Evolutionary conservation across 805 yeast genomes (phyloP).

Genomic region (Grigorovia jiainica): DNA sequence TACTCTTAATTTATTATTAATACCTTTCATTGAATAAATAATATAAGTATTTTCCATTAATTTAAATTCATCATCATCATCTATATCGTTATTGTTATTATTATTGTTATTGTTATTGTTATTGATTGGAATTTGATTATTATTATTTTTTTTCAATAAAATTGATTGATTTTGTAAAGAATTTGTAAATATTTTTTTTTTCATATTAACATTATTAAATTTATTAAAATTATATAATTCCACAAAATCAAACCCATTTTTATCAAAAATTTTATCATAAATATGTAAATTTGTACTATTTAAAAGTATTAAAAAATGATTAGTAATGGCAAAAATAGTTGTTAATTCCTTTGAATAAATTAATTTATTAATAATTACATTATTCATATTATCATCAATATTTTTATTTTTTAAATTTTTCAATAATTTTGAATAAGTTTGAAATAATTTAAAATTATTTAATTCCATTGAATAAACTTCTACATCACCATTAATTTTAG

Average conservation of each 20-base stretch:
- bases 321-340: slow-evolving; percentile 23
- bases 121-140: background rate
- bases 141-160: background rate
- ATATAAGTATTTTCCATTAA: background rate
- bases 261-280: slow-evolving; percentile 26
- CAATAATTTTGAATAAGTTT: slow-evolving; percentile 22
- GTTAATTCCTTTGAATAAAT: slow-evolving; percentile 18
- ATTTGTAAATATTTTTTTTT: too few relatives aligned
- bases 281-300: slow-evolving; percentile 24
- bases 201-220: too few relatives aligned
- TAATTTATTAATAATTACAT: slow-evolving; percentile 13
- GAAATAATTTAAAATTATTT: slow-evolving; percentile 16
- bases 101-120: too few relatives aligned
- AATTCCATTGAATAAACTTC: slow-evolving; percentile 22
- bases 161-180: background rate
- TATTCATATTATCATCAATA: slow-evolving; percentile 7
- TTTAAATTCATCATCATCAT: background rate
- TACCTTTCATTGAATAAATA: background rate
- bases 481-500: slow-evolving; percentile 21
- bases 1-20: slow-evolving; percentile 12
- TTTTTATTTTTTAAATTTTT: slow-evolving; percentile 7
- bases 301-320: slow-evolving; percentile 17
- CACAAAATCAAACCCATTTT: slow-evolving; percentile 20
- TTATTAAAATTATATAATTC: slow-evolving; percentile 10
- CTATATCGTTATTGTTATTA: background rate